These are phyloP conservation scores for Didymellaceae sp. DNA, from an alignment of 2,329 filamentous ascomycete genomes.

Conservation along the genomic window DNA sequence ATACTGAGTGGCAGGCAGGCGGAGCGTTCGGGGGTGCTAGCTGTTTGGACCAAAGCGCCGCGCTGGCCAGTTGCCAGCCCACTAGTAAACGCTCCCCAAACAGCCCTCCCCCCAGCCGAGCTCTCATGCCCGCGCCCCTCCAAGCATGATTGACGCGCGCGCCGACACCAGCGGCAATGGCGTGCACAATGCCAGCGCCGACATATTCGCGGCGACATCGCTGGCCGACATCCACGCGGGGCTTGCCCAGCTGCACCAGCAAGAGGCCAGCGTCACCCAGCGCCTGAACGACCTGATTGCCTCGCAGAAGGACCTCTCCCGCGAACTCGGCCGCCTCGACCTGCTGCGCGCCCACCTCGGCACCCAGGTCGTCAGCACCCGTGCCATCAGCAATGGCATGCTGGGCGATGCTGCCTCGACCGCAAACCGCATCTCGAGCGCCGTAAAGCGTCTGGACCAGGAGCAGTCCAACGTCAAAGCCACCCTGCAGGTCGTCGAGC, in stretches of 20 bases:
- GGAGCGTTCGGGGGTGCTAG: not conserved
- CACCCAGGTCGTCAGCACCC: slow-evolving; percentile 81
- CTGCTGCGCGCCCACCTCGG: slow-evolving; percentile 87
- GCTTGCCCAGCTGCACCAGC: slow-evolving; percentile 75
- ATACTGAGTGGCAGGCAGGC: not conserved
- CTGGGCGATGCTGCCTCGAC: slow-evolving; percentile 85
- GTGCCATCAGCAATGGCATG: slow-evolving; percentile 88
- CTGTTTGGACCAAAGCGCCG: not conserved
- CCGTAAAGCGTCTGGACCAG: slow-evolving; percentile 85
- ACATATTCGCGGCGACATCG: slow-evolving; percentile 70
- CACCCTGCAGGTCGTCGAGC: slow-evolving; percentile 89
- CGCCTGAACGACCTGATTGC: slow-evolving; percentile 78
- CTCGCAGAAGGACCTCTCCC: slow-evolving; percentile 84
- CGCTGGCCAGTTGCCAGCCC: not conserved
- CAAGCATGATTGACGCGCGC: slow-evolving; percentile 3
- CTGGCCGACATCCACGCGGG: slow-evolving; percentile 80
- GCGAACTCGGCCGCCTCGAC: slow-evolving; percentile 86
- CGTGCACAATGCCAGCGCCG: slow-evolving; percentile 22
- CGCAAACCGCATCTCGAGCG: slow-evolving; percentile 81
- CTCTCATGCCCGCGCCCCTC: slow-evolving; percentile 12
- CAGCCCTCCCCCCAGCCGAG: not conserved
- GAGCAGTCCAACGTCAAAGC: slow-evolving; percentile 92
- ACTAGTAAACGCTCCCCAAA: not conserved
- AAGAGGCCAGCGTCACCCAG: slow-evolving; percentile 75
- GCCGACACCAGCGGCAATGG: slow-evolving; percentile 25